Evolutionary conservation across 2,329 filamentous ascomycete genomes (phyloP), one percentile per base, ranked within the genome.

Genomic region (Tolypocladium tropicale): DNA sequence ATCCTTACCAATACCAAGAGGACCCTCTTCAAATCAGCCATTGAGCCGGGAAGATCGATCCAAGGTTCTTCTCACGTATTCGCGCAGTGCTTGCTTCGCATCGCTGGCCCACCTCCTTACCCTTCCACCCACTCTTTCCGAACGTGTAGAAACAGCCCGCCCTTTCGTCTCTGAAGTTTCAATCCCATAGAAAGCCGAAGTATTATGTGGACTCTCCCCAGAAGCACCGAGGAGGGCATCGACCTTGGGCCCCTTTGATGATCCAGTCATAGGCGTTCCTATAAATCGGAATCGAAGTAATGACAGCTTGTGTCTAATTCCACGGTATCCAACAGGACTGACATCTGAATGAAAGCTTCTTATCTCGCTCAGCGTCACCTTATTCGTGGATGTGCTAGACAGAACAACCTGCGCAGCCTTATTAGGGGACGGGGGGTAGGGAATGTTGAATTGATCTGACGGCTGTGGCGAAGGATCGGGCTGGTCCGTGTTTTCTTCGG

Each of bases 391-490:
- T 23, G 54, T 52, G 41, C 55, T 57, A 28, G 57, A 56, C 14
- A 53, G 49, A 21, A 56, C 55, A 10, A 53, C 57, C 51, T 43
- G 58, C 43, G 61, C 57, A 5, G 48, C 57, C 51, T 55, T 52
- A 6, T 55, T 56, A 12, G 59, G 56, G 2, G 66, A 64, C 4
- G 63, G 62, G 7, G 69, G 69, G 55, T 68, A 70, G 14, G 64
- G 56, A 54, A 73, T 68, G 48, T 70, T 69, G 54, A 72, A 71
- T 43, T 69, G 70, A 30, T 72, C 67, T 14, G 69, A 70, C 25
- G 61, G 52, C 39, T 61, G 61, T 7, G 60, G 57, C 2, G 63
- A 65, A 37, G 53, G 56, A 18, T 61, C 55, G n/a, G 34, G 43
- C 14, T 39, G 43, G 55, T 57, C 43, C 56, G 32, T 18, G 33